phyloP scores from a whole-genome alignment of 2,329 filamentous ascomycete genomes.

The Chaetoscypha palmicola region DNA sequence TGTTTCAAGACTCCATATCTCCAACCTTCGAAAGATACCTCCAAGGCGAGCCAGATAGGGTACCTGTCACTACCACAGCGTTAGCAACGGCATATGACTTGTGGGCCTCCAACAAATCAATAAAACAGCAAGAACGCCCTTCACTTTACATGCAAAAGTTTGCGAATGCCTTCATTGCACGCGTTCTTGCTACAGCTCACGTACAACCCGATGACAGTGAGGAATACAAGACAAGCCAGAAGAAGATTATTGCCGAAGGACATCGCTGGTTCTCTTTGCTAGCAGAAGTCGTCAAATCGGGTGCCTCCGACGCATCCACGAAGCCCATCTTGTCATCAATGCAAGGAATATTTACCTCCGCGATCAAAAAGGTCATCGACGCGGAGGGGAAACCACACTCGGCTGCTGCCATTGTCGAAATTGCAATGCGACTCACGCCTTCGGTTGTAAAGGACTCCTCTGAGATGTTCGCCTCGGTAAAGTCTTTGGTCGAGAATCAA shows the following conservation, averaged over 20 bases:
- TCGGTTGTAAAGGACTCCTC: constrained; percentile 34
- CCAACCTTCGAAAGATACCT: constrained; percentile 51
- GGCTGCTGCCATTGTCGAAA: constrained; percentile 51
- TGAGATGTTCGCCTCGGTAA: constrained; percentile 40
- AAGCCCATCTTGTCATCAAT: constrained; percentile 15
- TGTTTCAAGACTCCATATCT: constrained; percentile 45
- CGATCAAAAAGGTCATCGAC: constrained; percentile 41
- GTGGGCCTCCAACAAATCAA: constrained; percentile 36
- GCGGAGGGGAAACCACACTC: constrained; percentile 61
- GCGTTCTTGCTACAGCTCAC: constrained; percentile 69
- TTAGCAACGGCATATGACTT: constrained; percentile 40
- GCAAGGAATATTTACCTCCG: constrained; percentile 25
- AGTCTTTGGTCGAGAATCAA: constrained; percentile 46
- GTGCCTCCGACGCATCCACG: constrained; percentile 14
- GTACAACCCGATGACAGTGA: constrained; percentile 58
- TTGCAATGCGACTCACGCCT: constrained; percentile 40
- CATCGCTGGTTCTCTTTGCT: constrained; percentile 54
- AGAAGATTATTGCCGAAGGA: constrained; percentile 53
- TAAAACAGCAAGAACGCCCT: constrained; percentile 42
- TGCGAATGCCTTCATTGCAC: constrained; percentile 53
- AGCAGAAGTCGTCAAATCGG: constrained; percentile 31
- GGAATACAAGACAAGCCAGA: constrained; percentile 2
- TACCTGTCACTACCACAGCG: constrained; percentile 6
- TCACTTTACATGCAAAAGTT: constrained; percentile 55
- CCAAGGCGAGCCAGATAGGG: constrained; percentile 3